These are phyloP conservation scores for Annona cherimola DNA, from an alignment of 164 flowering plant species.

Conservation along the genomic window DNA sequence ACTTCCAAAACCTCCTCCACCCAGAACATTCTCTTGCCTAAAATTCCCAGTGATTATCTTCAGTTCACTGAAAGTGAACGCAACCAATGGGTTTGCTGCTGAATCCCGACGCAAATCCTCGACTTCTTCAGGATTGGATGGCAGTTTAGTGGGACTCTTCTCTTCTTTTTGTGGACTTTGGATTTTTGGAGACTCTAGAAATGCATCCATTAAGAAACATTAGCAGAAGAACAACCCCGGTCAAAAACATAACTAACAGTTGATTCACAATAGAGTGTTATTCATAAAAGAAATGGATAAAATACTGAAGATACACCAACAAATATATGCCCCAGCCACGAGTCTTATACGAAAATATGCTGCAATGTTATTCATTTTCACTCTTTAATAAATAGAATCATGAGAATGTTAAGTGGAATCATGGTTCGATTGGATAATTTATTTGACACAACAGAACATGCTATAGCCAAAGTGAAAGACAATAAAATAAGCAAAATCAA, in stretches of 20 bases:
- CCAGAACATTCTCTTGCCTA: constrained; percentile 67
- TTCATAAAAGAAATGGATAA: not conserved
- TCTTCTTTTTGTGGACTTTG: constrained; percentile 7
- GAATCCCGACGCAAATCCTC: constrained; percentile 73
- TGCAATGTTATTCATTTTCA: not conserved
- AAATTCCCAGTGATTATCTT: constrained; percentile 69
- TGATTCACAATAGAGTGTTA: not conserved
- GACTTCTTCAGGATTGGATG: constrained; percentile 89
- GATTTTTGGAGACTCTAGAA: constrained; percentile 15
- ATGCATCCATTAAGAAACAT: not conserved
- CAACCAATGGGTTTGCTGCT: constrained; percentile 71
- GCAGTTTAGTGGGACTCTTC: constrained; percentile 25
- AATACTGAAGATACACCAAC: not conserved
- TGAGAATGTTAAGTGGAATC: too few relatives aligned
- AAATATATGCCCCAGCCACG: not conserved
- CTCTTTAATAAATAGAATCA: not conserved
- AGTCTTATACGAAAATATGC: not conserved
- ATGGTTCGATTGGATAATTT: too few relatives aligned
- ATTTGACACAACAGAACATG: too few relatives aligned
- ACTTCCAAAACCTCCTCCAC: constrained; percentile 96
- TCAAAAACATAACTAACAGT: not conserved
- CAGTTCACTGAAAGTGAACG: constrained; percentile 61
- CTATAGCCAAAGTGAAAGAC: not conserved
- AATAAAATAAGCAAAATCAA: too few relatives aligned
- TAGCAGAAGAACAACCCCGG: not conserved